Evolutionary conservation across 2,329 filamentous ascomycete species (phyloP).

Genomic region (Thermothelomyces thermophilus): DNA sequence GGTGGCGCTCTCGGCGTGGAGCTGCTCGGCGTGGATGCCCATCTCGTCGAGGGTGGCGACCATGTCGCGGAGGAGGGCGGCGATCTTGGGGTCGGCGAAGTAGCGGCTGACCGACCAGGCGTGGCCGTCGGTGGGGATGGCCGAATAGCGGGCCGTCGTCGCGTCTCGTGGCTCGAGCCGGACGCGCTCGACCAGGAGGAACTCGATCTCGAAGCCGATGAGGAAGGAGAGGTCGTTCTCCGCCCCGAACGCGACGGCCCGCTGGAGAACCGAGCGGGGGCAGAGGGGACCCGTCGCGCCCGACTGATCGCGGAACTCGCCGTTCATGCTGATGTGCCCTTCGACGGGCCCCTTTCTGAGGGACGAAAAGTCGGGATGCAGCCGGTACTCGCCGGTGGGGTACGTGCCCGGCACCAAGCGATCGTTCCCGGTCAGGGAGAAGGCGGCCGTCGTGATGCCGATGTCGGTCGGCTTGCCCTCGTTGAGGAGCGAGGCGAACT

Average conservation of each 20-base stretch:
- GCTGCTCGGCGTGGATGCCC: conserved; percentile 62
- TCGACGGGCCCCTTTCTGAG: conserved; percentile 53
- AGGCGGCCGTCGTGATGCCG: conserved; percentile 56
- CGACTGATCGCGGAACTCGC: conserved; percentile 55
- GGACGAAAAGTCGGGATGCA: conserved; percentile 60
- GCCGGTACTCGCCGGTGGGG: conserved; percentile 57
- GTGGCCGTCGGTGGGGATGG: conserved; percentile 55
- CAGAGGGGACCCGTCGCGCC: conserved; percentile 50
- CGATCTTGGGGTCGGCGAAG: conserved; percentile 51
- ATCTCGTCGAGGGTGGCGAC: conserved; percentile 51
- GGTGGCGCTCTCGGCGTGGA: conserved; percentile 66
- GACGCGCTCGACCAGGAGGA: conserved; percentile 57
- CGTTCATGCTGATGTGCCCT: conserved; percentile 59
- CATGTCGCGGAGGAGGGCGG: conserved; percentile 59
- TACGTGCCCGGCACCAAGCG: conserved; percentile 44
- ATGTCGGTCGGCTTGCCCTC: conserved; percentile 42
- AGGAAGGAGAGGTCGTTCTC: conserved; percentile 51
- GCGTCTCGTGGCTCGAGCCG: conserved; percentile 27
- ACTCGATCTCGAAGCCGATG: conserved; percentile 76
- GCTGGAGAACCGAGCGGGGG: conserved; percentile 57
- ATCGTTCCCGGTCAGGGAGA: conserved; percentile 65
- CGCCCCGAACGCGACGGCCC: conserved; percentile 45
- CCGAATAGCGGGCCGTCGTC: conserved; percentile 31
- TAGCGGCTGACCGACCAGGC: conserved; percentile 63
- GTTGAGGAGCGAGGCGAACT: conserved; percentile 43